A percentile compares a stretch with the other conserved stretches of the same genome.
Conservation (phyloP, 108 stramenopile genomes). For the Parmales sp. region DNA sequence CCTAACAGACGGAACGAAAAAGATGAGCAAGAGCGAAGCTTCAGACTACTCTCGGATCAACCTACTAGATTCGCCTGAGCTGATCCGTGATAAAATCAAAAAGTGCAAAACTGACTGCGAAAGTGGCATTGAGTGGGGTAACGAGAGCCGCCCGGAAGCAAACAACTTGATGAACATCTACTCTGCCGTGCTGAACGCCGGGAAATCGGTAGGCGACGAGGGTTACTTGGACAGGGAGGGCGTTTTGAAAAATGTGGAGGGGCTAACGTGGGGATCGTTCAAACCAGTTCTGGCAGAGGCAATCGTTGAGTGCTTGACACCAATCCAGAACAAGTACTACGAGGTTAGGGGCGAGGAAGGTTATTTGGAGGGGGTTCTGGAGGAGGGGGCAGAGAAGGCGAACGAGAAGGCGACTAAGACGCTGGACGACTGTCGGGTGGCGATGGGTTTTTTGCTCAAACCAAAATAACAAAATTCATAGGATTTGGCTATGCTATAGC, state of each 20-base stretch:
- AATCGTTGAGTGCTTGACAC: constrained; percentile 77
- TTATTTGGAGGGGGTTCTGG: constrained; percentile 66
- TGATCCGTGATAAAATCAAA: constrained; percentile 86
- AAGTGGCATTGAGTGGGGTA: constrained; percentile 85
- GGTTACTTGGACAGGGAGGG: constrained; percentile 45
- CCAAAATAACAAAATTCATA: background rate
- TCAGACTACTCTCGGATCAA: constrained; percentile 86
- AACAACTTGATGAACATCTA: constrained; percentile 94
- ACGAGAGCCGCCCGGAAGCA: constrained; percentile 91
- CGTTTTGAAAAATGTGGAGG: constrained; percentile 64
- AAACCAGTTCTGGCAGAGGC: constrained; percentile 92
- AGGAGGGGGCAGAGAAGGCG: constrained; percentile 88
- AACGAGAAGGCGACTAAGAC: constrained; percentile 75
- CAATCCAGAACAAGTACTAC: constrained; percentile 80
- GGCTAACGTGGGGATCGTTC: constrained; percentile 89
- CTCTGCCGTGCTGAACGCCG: constrained; percentile 67
- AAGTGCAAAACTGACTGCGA: constrained; percentile 86
- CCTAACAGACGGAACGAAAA: constrained; percentile 83
- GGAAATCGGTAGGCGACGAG: background rate
- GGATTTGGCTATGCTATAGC: too few species aligned
- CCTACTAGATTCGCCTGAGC: constrained; percentile 82
- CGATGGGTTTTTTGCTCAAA: constrained; percentile 75
- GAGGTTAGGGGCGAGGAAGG: constrained; percentile 76
- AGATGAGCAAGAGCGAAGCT: constrained; percentile 96
- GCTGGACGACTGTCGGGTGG: constrained; percentile 68